Evolutionary conservation across 306 rosid species (phyloP).

Genomic region (Purshia tridentata): DNA sequence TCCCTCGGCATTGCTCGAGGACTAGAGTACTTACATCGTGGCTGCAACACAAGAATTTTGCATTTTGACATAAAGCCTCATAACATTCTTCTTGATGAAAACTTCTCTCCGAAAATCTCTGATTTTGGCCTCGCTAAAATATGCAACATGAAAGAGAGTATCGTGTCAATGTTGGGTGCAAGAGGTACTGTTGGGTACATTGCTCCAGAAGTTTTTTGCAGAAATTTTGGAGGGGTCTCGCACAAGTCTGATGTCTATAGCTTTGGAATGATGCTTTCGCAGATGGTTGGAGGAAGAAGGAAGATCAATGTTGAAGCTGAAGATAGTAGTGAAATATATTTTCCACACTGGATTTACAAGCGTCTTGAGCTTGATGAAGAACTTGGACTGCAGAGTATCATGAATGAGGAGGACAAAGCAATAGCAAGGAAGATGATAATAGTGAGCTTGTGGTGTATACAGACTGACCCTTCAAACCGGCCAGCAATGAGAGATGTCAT

Average conservation of each 20-base stretch:
- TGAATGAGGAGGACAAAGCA: constrained; percentile 20
- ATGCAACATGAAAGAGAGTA: constrained; percentile 31
- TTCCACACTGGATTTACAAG: constrained; percentile 40
- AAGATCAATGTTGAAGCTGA: constrained; percentile 21
- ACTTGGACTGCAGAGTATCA: constrained; percentile 14
- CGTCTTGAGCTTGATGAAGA: constrained; percentile 26
- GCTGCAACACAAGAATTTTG: constrained; percentile 42
- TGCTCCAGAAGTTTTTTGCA: constrained; percentile 29
- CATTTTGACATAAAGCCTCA: constrained; percentile 55
- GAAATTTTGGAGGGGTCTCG: constrained; percentile 34
- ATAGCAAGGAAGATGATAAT: constrained; percentile 37
- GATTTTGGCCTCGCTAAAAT: constrained; percentile 53
- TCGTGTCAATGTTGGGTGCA: constrained; percentile 21
- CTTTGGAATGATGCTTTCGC: constrained; percentile 36
- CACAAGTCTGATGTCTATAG: constrained; percentile 46
- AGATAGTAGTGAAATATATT: constrained; percentile 32
- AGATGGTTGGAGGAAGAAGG: constrained; percentile 34
- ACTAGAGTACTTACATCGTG: constrained; percentile 38
- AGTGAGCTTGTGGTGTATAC: constrained; percentile 33
- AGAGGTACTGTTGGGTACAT: constrained; percentile 48
- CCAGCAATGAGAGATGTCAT: constrained; percentile 35
- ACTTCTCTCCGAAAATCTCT: constrained; percentile 34
- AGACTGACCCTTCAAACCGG: constrained; percentile 23
- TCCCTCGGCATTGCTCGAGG: constrained; percentile 46
- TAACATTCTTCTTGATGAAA: constrained; percentile 32